Percentiles rank a stretch among this genome's conserved stretches.
Evolutionary conservation across 2,329 filamentous ascomycete genomes (phyloP).

Genomic region (Arthroderma sp.): DNA sequence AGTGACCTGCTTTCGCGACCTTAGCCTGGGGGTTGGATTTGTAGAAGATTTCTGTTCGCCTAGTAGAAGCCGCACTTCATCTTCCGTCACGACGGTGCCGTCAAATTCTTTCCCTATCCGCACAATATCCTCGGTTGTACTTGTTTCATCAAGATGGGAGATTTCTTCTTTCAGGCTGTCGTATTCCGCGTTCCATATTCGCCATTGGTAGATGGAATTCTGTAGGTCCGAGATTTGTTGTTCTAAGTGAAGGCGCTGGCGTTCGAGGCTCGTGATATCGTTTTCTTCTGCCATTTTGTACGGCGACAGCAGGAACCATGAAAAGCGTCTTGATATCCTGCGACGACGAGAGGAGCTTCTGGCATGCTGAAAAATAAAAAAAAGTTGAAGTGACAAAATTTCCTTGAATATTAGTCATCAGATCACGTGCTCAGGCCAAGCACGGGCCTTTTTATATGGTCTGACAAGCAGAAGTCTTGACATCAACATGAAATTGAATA

Average conservation of each 20-base stretch:
- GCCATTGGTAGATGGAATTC: slow-evolving; percentile 73
- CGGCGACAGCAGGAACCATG: neutral
- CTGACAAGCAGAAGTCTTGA: no score
- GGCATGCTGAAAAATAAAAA: neutral
- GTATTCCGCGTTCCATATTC: slow-evolving; percentile 82
- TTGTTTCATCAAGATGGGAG: slow-evolving; percentile 37
- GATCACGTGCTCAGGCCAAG: neutral
- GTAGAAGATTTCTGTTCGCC: slow-evolving; percentile 22
- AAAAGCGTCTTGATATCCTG: no score
- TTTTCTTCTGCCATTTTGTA: slow-evolving; percentile 8
- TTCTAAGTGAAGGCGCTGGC: slow-evolving; percentile 62
- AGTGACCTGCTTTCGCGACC: slow-evolving; percentile 50
- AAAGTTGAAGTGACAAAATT: neutral
- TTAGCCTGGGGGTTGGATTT: slow-evolving; percentile 22
- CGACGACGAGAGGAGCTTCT: neutral
- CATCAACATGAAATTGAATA: no score
- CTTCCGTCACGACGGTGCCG: slow-evolving; percentile 29
- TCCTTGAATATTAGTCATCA: neutral
- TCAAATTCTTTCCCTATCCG: slow-evolving; percentile 32
- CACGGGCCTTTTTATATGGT: no score
- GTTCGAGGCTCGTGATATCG: slow-evolving; percentile 49
- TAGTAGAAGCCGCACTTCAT: slow-evolving; percentile 44
- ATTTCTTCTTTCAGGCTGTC: slow-evolving; percentile 79
- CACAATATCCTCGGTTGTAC: slow-evolving; percentile 42
- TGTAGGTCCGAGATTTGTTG: slow-evolving; percentile 60